These are phyloP conservation scores for Umbellularia californica DNA, from an alignment of 164 flowering plant genomes.

Conservation along the genomic window DNA sequence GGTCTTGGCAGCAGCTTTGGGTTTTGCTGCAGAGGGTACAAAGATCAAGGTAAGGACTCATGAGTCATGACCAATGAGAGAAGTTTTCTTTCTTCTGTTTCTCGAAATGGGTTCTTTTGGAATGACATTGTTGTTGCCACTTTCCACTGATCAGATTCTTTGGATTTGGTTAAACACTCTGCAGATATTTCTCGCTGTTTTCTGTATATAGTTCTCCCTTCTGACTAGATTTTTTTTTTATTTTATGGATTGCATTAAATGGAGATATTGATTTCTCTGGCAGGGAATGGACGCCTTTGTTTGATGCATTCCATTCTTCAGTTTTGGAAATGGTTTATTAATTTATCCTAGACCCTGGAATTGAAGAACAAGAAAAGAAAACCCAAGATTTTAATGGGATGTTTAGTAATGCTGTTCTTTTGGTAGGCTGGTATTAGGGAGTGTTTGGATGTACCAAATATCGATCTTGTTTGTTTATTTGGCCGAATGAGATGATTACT, in stretches of 20 bases:
- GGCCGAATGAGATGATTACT: not conserved
- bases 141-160: not conserved
- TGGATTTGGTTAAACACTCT: not conserved
- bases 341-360: not conserved
- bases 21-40: constrained; percentile 80
- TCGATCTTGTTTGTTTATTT: not conserved
- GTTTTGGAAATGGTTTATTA: not conserved
- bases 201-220: not conserved
- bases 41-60: constrained; percentile 54
- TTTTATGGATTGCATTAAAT: not conserved
- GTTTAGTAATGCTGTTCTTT: no score
- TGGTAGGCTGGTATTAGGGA: no score
- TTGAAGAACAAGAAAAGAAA: no score
- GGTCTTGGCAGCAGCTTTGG: constrained; percentile 54
- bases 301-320: not conserved
- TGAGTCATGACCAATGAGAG: no score
- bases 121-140: not conserved
- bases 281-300: not conserved
- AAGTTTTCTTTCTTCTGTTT: not conserved
- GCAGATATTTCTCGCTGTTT: no score
- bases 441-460: not conserved
- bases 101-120: not conserved
- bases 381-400: no score
- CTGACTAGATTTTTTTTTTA: not conserved
- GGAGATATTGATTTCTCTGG: not conserved